Conservation (phyloP, 2,329 filamentous ascomycete genomes). For the Dactylellina drechsleri region DNA sequence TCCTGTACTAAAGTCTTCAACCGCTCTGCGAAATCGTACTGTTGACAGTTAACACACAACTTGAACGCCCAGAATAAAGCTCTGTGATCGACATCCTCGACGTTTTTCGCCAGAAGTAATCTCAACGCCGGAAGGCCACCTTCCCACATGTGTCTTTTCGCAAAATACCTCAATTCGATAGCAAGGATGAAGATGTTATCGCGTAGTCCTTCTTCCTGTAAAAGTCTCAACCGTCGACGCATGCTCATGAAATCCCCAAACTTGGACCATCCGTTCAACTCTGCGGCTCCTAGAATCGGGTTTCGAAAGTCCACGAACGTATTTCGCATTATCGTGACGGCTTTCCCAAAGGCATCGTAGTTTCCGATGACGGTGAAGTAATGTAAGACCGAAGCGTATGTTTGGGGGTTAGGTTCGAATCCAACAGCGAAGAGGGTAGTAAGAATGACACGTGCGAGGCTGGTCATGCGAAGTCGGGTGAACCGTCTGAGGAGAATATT, state of each 20-base stretch:
- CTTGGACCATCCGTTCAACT: constrained; percentile 52
- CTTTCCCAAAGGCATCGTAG: constrained; percentile 49
- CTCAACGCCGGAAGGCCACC: constrained; percentile 38
- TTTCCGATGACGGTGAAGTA: constrained; percentile 42
- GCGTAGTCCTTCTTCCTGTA: constrained; percentile 46
- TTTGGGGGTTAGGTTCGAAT: constrained; percentile 43
- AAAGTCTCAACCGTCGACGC: constrained; percentile 35
- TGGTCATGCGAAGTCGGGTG: constrained; percentile 44
- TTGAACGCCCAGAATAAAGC: constrained; percentile 49
- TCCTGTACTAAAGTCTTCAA: constrained; percentile 47
- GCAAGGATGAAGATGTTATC: constrained; percentile 44
- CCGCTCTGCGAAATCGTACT: constrained; percentile 33
- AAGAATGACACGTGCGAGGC: constrained; percentile 38
- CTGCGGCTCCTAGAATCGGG: constrained; percentile 37
- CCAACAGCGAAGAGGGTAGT: constrained; percentile 41
- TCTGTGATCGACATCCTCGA: constrained; percentile 35
- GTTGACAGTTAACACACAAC: constrained; percentile 41
- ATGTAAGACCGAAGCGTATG: constrained; percentile 43
- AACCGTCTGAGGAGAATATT: constrained; percentile 48
- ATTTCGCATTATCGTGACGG: constrained; percentile 48
- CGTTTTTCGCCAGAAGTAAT: constrained; percentile 23
- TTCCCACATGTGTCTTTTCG: constrained; percentile 52
- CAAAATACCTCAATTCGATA: constrained; percentile 49
- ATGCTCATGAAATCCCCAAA: constrained; percentile 53
- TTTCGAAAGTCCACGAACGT: constrained; percentile 40